Base-by-base conservation (phyloP, 2,329 filamentous ascomycete genomes). In the Trichoderma endophyticum region DNA sequence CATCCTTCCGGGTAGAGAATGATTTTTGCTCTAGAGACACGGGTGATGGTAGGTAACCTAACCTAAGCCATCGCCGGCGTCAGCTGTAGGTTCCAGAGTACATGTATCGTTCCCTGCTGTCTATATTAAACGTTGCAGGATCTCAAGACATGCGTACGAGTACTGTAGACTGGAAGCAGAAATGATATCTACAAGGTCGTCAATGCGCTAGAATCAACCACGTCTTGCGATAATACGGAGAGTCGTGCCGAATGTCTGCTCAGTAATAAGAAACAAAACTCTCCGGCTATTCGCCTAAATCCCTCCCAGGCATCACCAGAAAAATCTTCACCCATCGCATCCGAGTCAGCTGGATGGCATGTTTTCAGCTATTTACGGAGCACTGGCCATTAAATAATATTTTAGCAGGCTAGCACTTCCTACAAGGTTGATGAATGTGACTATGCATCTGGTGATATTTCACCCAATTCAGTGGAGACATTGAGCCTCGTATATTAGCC, bases 391-490 rank as follows among this genome's bases (percentile, higher is more conserved):
- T 26, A 21, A 28, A 24, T 32, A 51, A 54, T 54, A 54, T 54
- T 54, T 54, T 24, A 54, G 21, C 48, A 51, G 43, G n/a, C n/a
- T 6, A 54, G 48, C 11, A 21, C 11, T 14, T 54, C n/a, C n/a
- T 60, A 34, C 15, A 15, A 7, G 3, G 30, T 54, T 34, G 32
- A 34, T 8, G 57, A 8, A 14, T 14, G 57, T 32, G 57, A 60
- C 54, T 34, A 62, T 54, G 36, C 28, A 62, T 62, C 57, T 69
- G 39, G 57, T 62, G 67, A 70, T 70, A 54, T 14, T 70, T 51
- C 36, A 62, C 57, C 67, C 48, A 70, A 70, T 70, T 61, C 39
- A 70, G 67, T 62, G 67, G 67, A 30, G 67, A 70, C 28, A 30
- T 34, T 61, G 24, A 51, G 15, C 26, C 67, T 59, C 48, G 57